phyloP scores from a whole-genome alignment of 352 stramenopile genomes.

The Pythium rhizo-oryzae region DNA sequence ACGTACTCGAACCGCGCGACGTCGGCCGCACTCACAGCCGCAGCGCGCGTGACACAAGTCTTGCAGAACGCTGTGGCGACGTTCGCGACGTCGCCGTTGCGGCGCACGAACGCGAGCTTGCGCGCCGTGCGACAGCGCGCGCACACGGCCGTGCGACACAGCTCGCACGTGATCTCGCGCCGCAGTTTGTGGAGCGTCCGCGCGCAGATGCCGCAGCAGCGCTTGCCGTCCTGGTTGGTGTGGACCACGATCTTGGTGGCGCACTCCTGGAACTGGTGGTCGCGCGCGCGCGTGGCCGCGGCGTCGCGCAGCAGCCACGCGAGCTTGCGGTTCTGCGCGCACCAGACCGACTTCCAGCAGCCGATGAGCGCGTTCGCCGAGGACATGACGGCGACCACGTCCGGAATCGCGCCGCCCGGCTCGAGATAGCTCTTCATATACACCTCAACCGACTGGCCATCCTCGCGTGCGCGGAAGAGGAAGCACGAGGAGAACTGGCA shows the following conservation, averaged over 20 bases:
- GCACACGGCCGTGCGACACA: slow-evolving; percentile 12
- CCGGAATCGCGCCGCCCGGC: slow-evolving; percentile 23
- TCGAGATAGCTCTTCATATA: slow-evolving; percentile 52
- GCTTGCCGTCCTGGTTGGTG: slow-evolving; percentile 3
- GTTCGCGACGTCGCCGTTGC: background rate
- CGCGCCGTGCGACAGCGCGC: slow-evolving; percentile 4
- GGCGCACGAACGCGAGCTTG: slow-evolving; percentile 3
- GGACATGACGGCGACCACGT: slow-evolving; percentile 21
- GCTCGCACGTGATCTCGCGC: background rate
- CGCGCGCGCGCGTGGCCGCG: background rate
- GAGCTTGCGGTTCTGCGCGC: slow-evolving; percentile 34
- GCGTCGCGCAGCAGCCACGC: slow-evolving; percentile 14
- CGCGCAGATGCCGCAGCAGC: slow-evolving; percentile 1
- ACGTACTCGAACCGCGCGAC: slow-evolving; percentile 8
- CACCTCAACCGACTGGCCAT: slow-evolving; percentile 39
- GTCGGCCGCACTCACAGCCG: background rate
- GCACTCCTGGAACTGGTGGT: slow-evolving; percentile 1
- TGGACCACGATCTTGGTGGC: slow-evolving; percentile 1
- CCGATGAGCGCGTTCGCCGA: slow-evolving; percentile 24
- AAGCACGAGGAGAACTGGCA: slow-evolving; percentile 50
- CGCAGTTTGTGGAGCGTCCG: slow-evolving; percentile 2
- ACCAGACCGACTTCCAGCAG: slow-evolving; percentile 28
- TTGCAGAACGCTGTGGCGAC: slow-evolving; percentile 7
- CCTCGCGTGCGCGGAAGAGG: slow-evolving; percentile 39
- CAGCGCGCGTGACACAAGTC: slow-evolving; percentile 8